Evolutionary conservation across 2,329 filamentous ascomycete species (phyloP), one percentile per base, ranked within the genome.

Genomic region (Myriosclerotinia scirpicola): DNA sequence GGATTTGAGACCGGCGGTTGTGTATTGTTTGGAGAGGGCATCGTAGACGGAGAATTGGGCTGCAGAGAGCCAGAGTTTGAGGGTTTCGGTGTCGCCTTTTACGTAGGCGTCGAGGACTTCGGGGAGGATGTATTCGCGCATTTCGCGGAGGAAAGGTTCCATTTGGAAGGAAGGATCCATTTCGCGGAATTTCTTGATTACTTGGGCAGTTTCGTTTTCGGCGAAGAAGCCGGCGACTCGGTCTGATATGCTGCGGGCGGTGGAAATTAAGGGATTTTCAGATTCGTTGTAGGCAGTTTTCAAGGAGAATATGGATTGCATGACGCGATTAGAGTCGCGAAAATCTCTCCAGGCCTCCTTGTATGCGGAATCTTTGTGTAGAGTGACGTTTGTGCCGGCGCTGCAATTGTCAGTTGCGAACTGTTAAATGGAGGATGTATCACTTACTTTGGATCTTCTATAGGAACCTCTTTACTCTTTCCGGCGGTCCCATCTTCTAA

Each of bases 311-410:
- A 97, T 81, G 67, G 90, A 88, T 79, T 97, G 94, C 77, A 97
- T 91, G 67, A 97, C 80, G 73, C 90, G 92, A 79, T 90, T 97
- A 71, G 87, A 88, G 78, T 99, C 95, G 70, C 90, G 90, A 85
- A 98, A 99, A 62, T 95, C 91, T 74, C 90, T 87, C 95, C 95
- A 99, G n/a, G 93, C 92, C 78, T 98, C 94, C 80, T 97, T 97
- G 92, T 94, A 98, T 30, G 91, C 91, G 17, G 95, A 89, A 73
- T 99, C 95, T 80, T 99, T 99, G 84, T 99, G 95, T 0, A 99
- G 78, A 0, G 94, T 98, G 59, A 99, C 82, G 76, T 96, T 96
- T 67, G 93, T 97, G 68, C 95, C 95, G 67, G 95, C 95, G 67
- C 95, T 97, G 72, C 62, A 71, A n/a, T 42, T 53, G 77, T 74